Evolutionary conservation across 2,329 filamentous ascomycete genomes (phyloP).

Genomic region (Alternaria dauci): DNA sequence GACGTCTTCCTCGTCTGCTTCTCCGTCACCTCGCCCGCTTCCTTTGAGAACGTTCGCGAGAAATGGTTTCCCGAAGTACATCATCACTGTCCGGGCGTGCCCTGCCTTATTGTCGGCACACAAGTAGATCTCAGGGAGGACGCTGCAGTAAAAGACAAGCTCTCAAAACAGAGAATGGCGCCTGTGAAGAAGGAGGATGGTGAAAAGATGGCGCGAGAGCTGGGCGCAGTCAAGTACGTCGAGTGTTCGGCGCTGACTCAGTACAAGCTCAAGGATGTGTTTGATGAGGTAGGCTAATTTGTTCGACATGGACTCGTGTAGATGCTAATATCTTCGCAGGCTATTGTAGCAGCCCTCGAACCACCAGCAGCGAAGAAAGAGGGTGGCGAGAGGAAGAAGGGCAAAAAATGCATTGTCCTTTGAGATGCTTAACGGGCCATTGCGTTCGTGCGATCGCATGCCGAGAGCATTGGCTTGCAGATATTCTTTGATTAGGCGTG

Average conservation of each 20-base stretch:
- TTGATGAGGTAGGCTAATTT: slow-evolving; percentile 81
- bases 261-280: slow-evolving; percentile 98
- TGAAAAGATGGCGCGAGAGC: slow-evolving; percentile 93
- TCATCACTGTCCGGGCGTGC: slow-evolving; percentile 97
- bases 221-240: slow-evolving; percentile 98
- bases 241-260: slow-evolving; percentile 98
- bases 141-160: slow-evolving; percentile 84
- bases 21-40: slow-evolving; percentile 95
- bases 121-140: slow-evolving; percentile 97
- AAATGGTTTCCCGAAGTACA: slow-evolving; percentile 99
- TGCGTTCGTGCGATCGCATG: slow-evolving; percentile 23
- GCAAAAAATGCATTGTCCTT: slow-evolving; percentile 49
- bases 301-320: neutral
- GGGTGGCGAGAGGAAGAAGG: slow-evolving; percentile 46
- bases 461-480: slow-evolving; percentile 38
- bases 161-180: slow-evolving; percentile 94
- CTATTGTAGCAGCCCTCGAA: slow-evolving; percentile 94
- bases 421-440: slow-evolving; percentile 26
- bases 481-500: slow-evolving; percentile 44
- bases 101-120: slow-evolving; percentile 96
- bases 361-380: slow-evolving; percentile 80
- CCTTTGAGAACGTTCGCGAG: slow-evolving; percentile 98
- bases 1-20: slow-evolving; percentile 99
- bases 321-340: slow-evolving; percentile 62
- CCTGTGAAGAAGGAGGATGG: slow-evolving; percentile 93